A percentile compares a stretch with the other conserved stretches of the same genome.
phyloP scores from a whole-genome alignment of 352 stramenopile genomes.

The Elongisporangium anandrum region DNA sequence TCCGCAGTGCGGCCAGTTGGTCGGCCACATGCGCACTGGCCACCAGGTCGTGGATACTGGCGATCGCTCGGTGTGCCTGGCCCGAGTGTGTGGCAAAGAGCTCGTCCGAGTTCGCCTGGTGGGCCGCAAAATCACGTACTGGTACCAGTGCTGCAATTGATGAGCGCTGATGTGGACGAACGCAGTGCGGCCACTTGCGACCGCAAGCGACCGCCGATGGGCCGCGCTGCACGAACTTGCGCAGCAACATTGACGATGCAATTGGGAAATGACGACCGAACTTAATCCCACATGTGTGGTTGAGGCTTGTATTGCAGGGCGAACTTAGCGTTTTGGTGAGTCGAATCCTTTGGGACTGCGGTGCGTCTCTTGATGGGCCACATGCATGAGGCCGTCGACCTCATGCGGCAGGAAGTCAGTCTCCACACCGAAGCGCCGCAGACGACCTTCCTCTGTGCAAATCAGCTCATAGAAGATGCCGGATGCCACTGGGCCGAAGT shows the following conservation, averaged over 20 bases:
- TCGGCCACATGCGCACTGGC: conserved; percentile 25
- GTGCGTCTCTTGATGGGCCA: conserved; percentile 43
- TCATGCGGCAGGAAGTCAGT: conserved; percentile 47
- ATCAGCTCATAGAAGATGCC: conserved; percentile 33
- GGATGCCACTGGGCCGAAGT: conserved; percentile 41
- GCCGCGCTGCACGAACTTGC: background rate
- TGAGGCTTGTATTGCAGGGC: background rate
- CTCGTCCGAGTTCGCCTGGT: conserved; percentile 14
- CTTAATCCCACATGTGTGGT: background rate
- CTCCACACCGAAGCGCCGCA: conserved; percentile 36
- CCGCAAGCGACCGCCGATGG: background rate
- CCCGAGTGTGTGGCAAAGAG: conserved; percentile 33
- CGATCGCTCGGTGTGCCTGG: conserved; percentile 33
- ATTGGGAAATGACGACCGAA: background rate
- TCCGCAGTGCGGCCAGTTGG: conserved; percentile 35
- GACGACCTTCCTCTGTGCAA: conserved; percentile 20
- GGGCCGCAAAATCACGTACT: conserved; percentile 14
- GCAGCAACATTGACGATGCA: background rate
- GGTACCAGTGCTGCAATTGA: no score
- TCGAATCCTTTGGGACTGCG: conserved; percentile 24
- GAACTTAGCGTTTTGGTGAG: conserved; percentile 39
- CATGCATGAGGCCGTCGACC: conserved; percentile 29
- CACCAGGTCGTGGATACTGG: conserved; percentile 48
- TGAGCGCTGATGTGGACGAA: background rate
- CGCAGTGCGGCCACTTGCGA: conserved; percentile 4